These are phyloP conservation scores for Infundibulicybe gibba DNA, from an alignment of 768 basidiomycete genomes.

Conservation along the genomic window DNA sequence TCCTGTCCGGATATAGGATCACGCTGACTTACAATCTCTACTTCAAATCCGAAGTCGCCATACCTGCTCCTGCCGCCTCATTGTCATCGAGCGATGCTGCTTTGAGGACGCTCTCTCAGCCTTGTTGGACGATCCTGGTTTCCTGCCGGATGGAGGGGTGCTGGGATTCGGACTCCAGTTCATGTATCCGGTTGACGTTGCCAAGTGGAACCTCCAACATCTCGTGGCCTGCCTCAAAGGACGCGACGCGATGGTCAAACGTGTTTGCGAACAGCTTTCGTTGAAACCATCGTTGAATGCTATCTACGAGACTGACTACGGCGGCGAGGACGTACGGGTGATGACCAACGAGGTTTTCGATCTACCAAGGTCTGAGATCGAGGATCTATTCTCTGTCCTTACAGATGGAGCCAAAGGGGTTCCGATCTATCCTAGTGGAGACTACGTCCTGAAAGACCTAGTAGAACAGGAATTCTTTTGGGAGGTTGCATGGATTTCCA, in stretches of 20 bases:
- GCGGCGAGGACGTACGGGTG: background rate
- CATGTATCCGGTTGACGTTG: constrained; percentile 7
- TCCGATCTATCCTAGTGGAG: background rate
- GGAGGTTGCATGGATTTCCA: background rate
- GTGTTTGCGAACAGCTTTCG: background rate
- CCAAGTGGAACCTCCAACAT: constrained; percentile 2
- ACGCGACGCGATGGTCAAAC: background rate
- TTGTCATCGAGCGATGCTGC: background rate
- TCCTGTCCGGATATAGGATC: constrained; percentile 33
- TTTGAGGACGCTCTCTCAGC: background rate
- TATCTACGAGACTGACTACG: background rate
- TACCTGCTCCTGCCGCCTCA: background rate
- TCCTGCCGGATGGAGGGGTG: background rate
- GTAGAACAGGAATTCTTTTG: background rate
- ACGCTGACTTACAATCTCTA: constrained; percentile 41
- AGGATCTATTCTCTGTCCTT: background rate
- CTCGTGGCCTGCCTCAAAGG: background rate
- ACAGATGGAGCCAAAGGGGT: background rate
- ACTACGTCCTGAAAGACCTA: background rate
- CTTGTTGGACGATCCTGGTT: background rate
- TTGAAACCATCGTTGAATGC: background rate
- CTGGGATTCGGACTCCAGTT: background rate
- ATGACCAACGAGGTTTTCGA: background rate
- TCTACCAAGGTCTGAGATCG: background rate
- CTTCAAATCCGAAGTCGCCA: constrained; percentile 8